These are phyloP conservation scores for Mortierella polycephala DNA, from an alignment of 371 early-diverging fungal genomes.

Conservation along the genomic window DNA sequence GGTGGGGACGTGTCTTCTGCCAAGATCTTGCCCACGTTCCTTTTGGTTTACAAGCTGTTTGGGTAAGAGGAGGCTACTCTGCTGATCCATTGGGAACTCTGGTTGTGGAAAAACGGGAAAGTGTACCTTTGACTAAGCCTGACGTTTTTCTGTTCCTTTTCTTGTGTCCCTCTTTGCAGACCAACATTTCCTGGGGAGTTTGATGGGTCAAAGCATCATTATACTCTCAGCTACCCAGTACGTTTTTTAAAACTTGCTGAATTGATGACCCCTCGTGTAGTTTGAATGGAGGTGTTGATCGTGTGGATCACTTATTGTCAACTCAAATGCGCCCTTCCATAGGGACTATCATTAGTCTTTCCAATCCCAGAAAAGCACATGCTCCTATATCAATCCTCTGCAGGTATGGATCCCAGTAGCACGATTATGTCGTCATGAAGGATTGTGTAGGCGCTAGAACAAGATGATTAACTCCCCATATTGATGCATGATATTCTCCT, in stretches of 20 bases:
- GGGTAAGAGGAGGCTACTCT: constrained; percentile 57
- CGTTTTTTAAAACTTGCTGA: constrained; percentile 7
- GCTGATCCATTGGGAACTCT: background rate
- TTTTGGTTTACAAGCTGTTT: constrained; percentile 75
- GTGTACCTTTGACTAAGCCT: background rate
- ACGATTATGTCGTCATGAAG: no score
- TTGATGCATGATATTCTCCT: background rate
- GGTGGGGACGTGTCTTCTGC: constrained; percentile 75
- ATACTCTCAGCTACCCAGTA: constrained; percentile 79
- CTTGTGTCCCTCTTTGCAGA: constrained; percentile 30
- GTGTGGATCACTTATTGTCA: no score
- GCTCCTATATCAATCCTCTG: constrained; percentile 56
- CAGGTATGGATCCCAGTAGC: constrained; percentile 13
- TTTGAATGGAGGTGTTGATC: background rate
- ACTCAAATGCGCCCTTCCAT: background rate
- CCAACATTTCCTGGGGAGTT: constrained; percentile 78
- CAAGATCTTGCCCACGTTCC: constrained; percentile 73
- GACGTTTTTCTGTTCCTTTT: no score
- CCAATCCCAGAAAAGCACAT: constrained; percentile 73
- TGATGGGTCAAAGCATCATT: constrained; percentile 61
- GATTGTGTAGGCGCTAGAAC: background rate
- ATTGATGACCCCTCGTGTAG: background rate
- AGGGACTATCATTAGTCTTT: constrained; percentile 81
- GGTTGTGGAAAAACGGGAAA: background rate
- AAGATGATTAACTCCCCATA: no score